Evolutionary conservation across 805 yeast genomes (phyloP), one percentile per base, ranked within the genome.

Genomic region (Cyberlindnera xylosilytica): DNA sequence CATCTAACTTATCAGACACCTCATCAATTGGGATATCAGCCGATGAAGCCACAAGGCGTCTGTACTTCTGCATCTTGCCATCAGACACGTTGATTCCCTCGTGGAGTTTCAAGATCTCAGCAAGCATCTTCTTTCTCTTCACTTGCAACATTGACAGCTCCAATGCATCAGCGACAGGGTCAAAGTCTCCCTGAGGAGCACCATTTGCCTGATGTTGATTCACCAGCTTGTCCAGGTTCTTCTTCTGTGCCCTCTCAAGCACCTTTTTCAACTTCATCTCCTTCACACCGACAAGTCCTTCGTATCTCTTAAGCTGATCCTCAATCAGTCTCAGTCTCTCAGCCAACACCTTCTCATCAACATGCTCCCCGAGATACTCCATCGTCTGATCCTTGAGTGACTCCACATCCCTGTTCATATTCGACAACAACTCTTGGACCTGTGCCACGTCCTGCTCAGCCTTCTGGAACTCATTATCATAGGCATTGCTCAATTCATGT

Each of bases 21-120:
- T 83, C 86, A 49, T 76, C 76, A 18, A 80, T 72, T 10, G 77
- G 76, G 43, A 85, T 74, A 33, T 80, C 87, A 37, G 89, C 81
- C 49, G 87, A 77, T 39, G 76, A 73, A 41, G 87, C 74, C 36
- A 84, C 81, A 58, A 84, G 70, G 51, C 80, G 73, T 49, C 87
- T 67, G 64, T 83, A 85, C 52, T 81, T 80, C 54, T 76, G 78
- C 64, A 83, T 80, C 51, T 74, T 78, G 19, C 69, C 65, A 42
- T 74, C 78, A 4, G 48, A 41, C 4, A 34, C 45, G 62, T 61
- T 34, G 55, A 40, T 29, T 30, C 63, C 68, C n/a, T 53, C 59
- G 24, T 62, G 49, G 6, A 56, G 39, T 3, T 54, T 49, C 8
- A 74, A 42, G 3, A 76, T 60, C 27, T 66, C 56, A 12, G 54